These are phyloP conservation scores for Crinitomyces ghanaensis DNA, from an alignment of 805 yeast species.

Conservation along the genomic window DNA sequence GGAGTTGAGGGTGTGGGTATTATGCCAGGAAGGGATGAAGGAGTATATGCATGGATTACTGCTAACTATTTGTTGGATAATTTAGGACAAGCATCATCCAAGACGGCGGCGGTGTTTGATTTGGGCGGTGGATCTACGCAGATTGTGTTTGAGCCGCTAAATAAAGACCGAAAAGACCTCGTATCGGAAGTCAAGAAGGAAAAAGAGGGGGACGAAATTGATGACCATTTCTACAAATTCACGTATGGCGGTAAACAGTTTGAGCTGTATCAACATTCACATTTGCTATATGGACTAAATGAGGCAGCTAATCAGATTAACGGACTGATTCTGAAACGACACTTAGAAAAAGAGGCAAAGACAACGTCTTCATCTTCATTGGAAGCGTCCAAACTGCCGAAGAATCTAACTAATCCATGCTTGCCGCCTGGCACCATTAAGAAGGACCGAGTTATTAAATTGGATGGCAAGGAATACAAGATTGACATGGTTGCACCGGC, in stretches of 20 bases:
- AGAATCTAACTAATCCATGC: conserved; percentile 60
- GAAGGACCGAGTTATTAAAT: conserved; percentile 30
- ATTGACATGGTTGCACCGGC: conserved; percentile 58
- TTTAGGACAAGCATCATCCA: conserved; percentile 65
- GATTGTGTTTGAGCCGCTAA: conserved; percentile 96
- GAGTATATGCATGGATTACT: conserved; percentile 98
- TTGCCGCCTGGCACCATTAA: conserved; percentile 72
- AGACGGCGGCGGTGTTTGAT: conserved; percentile 96
- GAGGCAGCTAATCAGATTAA: conserved; percentile 84
- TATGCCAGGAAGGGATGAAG: conserved; percentile 96
- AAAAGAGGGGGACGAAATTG: conserved; percentile 80
- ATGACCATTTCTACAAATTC: conserved; percentile 72
- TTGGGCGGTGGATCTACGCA: conserved; percentile 98
- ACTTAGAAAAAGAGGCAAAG: conserved; percentile 26
- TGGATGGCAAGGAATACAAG: conserved; percentile 25
- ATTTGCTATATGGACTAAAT: conserved; percentile 91
- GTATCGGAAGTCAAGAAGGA: conserved; percentile 36
- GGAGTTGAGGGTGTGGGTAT: conserved; percentile 82
- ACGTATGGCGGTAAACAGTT: conserved; percentile 74
- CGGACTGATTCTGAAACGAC: conserved; percentile 43
- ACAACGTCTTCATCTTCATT: conserved; percentile 23
- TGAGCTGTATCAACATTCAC: conserved; percentile 83
- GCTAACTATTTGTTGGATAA: conserved; percentile 88
- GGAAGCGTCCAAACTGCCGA: no score
- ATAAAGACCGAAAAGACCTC: no score